Conservation (phyloP, 495 filamentous ascomycete genomes). For the Hypoxylon perforatum region DNA sequence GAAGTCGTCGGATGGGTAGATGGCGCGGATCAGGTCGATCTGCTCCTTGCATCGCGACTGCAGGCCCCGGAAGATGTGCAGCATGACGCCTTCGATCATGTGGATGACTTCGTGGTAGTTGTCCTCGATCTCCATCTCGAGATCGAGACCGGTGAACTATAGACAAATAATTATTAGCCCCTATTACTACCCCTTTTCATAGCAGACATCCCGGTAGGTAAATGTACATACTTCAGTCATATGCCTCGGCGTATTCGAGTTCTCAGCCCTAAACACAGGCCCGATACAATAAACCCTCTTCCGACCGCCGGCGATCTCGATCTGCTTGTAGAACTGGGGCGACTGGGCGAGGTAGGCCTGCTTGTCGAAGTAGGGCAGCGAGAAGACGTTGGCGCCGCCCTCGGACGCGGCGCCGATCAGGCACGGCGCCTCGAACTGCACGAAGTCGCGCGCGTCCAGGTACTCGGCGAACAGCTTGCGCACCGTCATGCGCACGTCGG, state of each 20-base stretch:
- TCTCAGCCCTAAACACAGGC: slow-evolving; percentile 95
- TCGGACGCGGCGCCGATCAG: slow-evolving; percentile 91
- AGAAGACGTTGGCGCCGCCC: slow-evolving; percentile 93
- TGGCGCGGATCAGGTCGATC: slow-evolving; percentile 73
- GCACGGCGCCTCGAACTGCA: slow-evolving; percentile 90
- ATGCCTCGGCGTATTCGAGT: slow-evolving; percentile 94
- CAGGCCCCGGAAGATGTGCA: slow-evolving; percentile 86
- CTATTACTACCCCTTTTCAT: not conserved
- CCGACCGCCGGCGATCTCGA: slow-evolving; percentile 92
- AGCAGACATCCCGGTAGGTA: no score
- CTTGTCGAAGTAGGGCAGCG: slow-evolving; percentile 88
- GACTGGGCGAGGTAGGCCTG: slow-evolving; percentile 85
- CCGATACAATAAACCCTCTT: slow-evolving; percentile 90
- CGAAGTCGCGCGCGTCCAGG: slow-evolving; percentile 78
- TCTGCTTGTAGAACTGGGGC: slow-evolving; percentile 96
- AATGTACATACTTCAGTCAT: slow-evolving; percentile 75
- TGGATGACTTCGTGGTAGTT: slow-evolving; percentile 88
- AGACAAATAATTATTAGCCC: not conserved
- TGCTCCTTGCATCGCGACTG: slow-evolving; percentile 73
- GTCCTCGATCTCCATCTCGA: slow-evolving; percentile 93
- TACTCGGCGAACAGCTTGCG: slow-evolving; percentile 83
- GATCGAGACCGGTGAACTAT: slow-evolving; percentile 91
- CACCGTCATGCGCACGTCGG: slow-evolving; percentile 81
- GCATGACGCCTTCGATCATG: slow-evolving; percentile 84
- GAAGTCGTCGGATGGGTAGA: slow-evolving; percentile 65